phyloP scores from a whole-genome alignment of 371 early-diverging fungal genomes.

The Rhizopus sp. region DNA sequence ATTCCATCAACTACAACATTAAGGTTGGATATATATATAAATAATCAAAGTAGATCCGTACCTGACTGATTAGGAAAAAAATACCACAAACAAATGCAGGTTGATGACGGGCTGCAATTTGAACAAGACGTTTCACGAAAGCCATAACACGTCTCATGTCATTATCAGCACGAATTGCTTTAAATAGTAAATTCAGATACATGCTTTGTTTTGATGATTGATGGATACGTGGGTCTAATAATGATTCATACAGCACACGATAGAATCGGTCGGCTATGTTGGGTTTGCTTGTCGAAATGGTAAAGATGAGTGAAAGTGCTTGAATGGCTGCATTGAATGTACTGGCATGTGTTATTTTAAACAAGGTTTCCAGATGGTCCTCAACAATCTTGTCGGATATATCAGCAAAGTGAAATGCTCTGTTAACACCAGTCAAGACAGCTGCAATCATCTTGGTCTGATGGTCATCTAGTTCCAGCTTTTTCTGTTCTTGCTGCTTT shows the following conservation, averaged over 20 bases:
- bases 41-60: slow-evolving; percentile 26
- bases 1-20: slow-evolving; percentile 28
- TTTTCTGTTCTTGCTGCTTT: slow-evolving; percentile 49
- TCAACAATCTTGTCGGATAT: slow-evolving; percentile 77
- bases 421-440: slow-evolving; percentile 92
- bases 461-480: slow-evolving; percentile 62
- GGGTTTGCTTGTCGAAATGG: slow-evolving; percentile 61
- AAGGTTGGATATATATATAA: background rate
- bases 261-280: slow-evolving; percentile 83
- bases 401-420: slow-evolving; percentile 91
- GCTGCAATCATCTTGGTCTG: slow-evolving; percentile 88
- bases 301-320: slow-evolving; percentile 87
- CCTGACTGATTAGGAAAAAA: slow-evolving; percentile 82
- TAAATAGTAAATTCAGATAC: slow-evolving; percentile 90
- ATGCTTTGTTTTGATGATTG: slow-evolving; percentile 86
- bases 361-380: slow-evolving; percentile 82
- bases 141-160: slow-evolving; percentile 72
- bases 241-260: slow-evolving; percentile 84
- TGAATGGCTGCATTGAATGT: slow-evolving; percentile 92
- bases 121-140: slow-evolving; percentile 89
- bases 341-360: slow-evolving; percentile 83
- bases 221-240: slow-evolving; percentile 82
- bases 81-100: slow-evolving; percentile 85
- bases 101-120: slow-evolving; percentile 75
- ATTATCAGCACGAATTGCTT: slow-evolving; percentile 79